phyloP scores from a whole-genome alignment of 2,329 filamentous ascomycete species.

The Arachnopeziza araneosa region DNA sequence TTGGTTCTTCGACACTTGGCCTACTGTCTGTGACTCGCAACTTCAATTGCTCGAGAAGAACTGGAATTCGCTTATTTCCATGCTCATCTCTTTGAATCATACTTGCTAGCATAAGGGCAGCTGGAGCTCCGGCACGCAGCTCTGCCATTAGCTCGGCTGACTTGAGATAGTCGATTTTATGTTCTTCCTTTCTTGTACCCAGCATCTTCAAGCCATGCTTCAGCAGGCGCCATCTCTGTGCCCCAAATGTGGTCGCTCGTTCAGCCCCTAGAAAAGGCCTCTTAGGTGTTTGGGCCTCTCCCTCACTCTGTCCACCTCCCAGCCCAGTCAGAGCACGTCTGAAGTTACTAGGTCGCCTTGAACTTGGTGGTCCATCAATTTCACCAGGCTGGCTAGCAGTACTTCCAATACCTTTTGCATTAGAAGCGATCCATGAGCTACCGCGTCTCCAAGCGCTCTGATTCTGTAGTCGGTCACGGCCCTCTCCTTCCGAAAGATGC shows the following conservation, averaged over 20 bases:
- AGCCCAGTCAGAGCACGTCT: slow-evolving; percentile 52
- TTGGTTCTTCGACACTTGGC: slow-evolving; percentile 49
- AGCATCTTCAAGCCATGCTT: slow-evolving; percentile 82
- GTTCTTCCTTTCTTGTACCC: slow-evolving; percentile 75
- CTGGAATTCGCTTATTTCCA: slow-evolving; percentile 88
- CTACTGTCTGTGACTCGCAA: slow-evolving; percentile 77
- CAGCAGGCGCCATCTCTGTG: slow-evolving; percentile 85
- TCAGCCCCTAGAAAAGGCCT: slow-evolving; percentile 57
- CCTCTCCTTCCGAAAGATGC: slow-evolving; percentile 71
- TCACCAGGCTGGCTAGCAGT: slow-evolving; percentile 46
- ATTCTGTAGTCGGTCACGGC: slow-evolving; percentile 54
- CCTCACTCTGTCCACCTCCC: slow-evolving; percentile 57
- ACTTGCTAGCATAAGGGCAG: slow-evolving; percentile 88
- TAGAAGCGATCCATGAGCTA: slow-evolving; percentile 37
- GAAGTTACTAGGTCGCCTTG: slow-evolving; percentile 56
- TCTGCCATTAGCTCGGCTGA: slow-evolving; percentile 96
- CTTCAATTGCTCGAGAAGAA: slow-evolving; percentile 91
- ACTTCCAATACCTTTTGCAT: slow-evolving; percentile 46
- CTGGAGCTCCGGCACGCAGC: slow-evolving; percentile 83
- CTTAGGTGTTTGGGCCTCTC: slow-evolving; percentile 54
- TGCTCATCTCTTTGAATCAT: slow-evolving; percentile 98
- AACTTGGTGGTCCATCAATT: slow-evolving; percentile 45
- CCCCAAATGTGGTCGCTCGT: slow-evolving; percentile 66
- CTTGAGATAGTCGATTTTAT: slow-evolving; percentile 85
- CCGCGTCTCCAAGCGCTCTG: slow-evolving; percentile 54